These are phyloP conservation scores for Skeletonema tropicum DNA, from an alignment of 108 stramenopile genomes.

Conservation along the genomic window DNA sequence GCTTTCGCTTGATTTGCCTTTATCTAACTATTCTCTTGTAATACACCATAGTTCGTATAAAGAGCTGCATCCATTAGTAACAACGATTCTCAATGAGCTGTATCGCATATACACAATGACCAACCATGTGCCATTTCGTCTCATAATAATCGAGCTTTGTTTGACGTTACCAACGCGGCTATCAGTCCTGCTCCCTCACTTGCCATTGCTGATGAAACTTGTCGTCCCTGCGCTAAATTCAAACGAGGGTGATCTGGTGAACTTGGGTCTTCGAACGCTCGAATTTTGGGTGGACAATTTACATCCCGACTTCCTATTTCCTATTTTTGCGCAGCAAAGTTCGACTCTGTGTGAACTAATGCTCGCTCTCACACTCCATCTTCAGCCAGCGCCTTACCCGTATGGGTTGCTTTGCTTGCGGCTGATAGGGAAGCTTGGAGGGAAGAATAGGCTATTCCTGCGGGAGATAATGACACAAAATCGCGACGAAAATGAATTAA, in stretches of 20 bases:
- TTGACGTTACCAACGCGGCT: slow-evolving; percentile 92
- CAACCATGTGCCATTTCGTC: slow-evolving; percentile 40
- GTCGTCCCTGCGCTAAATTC: slow-evolving; percentile 87
- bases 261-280: slow-evolving; percentile 87
- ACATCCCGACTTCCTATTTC: slow-evolving; percentile 87
- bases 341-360: slow-evolving; percentile 67
- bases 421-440: slow-evolving; percentile 94
- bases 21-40: not conserved
- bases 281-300: slow-evolving; percentile 98
- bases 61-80: slow-evolving; percentile 81
- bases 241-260: slow-evolving; percentile 81
- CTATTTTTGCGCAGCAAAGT: slow-evolving; percentile 66
- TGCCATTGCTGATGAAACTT: slow-evolving; percentile 88
- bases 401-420: slow-evolving; percentile 91
- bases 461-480: slow-evolving; percentile 58
- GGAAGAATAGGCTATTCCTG: slow-evolving; percentile 90
- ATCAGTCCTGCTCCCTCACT: slow-evolving; percentile 90
- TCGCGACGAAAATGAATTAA: not conserved
- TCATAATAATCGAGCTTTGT: slow-evolving; percentile 85
- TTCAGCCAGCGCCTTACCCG: slow-evolving; percentile 93
- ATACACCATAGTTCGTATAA: slow-evolving; percentile 57
- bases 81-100: slow-evolving; percentile 81
- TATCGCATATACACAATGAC: slow-evolving; percentile 67
- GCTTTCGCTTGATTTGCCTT: not conserved
- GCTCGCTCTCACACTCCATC: slow-evolving; percentile 82